phyloP scores from a whole-genome alignment of 1,139 yeast species.

The Hemisphaericaspora xylofermentans region DNA sequence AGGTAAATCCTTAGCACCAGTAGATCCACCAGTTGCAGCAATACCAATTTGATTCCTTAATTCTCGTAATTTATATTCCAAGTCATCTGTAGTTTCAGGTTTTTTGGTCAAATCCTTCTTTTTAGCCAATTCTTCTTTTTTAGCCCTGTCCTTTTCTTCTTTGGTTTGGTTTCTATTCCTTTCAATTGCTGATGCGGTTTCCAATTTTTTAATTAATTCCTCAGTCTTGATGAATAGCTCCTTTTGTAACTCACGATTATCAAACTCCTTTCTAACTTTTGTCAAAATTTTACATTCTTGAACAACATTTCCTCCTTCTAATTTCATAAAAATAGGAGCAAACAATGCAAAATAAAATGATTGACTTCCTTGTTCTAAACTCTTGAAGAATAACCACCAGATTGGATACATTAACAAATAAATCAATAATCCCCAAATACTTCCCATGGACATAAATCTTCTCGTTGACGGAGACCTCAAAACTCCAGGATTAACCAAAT shows the following conservation, averaged over 20 bases:
- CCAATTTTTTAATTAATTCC: conserved; percentile 54
- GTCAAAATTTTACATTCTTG: conserved; percentile 66
- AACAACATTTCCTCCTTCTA: conserved; percentile 65
- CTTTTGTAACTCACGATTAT: conserved; percentile 61
- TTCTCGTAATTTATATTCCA: conserved; percentile 32
- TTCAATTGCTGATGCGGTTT: conserved; percentile 67
- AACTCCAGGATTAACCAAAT: conserved; percentile 86
- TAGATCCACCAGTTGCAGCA: conserved; percentile 19
- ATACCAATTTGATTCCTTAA: conserved; percentile 23
- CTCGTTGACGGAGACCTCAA: conserved; percentile 87
- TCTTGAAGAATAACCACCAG: conserved; percentile 78
- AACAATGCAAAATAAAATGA: conserved; percentile 65
- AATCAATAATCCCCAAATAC: conserved; percentile 63
- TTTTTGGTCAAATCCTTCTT: conserved; percentile 31
- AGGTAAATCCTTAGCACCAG: conserved; percentile 20
- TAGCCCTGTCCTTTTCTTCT: conserved; percentile 18
- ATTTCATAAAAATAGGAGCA: conserved; percentile 64
- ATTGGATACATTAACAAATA: conserved; percentile 76
- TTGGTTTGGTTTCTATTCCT: conserved; percentile 43
- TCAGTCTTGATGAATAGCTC: conserved; percentile 63
- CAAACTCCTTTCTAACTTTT: conserved; percentile 63
- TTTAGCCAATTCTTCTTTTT: conserved; percentile 19
- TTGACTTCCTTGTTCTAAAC: conserved; percentile 77
- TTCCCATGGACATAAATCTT: conserved; percentile 75
- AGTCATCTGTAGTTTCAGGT: conserved; percentile 35